Evolutionary conservation across 202 grass and related monocot genomes (phyloP), one percentile per base, ranked within the genome.

Genomic region (Carex sylvatica): DNA sequence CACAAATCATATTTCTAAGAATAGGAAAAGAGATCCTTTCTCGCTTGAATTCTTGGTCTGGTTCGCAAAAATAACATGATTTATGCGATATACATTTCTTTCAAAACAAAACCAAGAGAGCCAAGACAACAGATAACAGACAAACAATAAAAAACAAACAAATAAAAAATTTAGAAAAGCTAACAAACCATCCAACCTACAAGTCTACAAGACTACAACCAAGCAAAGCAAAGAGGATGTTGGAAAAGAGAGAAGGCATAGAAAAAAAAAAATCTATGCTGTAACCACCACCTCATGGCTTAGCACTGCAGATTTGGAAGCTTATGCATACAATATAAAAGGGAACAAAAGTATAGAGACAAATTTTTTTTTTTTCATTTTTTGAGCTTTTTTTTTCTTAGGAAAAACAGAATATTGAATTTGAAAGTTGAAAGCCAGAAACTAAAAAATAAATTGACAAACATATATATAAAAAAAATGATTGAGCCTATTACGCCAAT

Each of bases 401-500:
- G 20, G 26, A 54, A 82, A 67, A 68, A 42, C 77, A 61, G 44
- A 49, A 82, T 35, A 69, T 82, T 51, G 79, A 82, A 82, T 82
- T 33, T 33, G 24, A 82, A 82, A 82, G 69, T 33, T 33, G 44
- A 82, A 82, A 67, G 2, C 23, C 55, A 82, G 28, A 82, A 54
- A 46, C 61, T 36, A 69, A 53, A 38, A 38, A 66, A 68, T 31
- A 69, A 69, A 82, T 69, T 53, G 64, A 67, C 24, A 52, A 53
- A 66, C 61, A 82, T 47, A 82, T 54, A 54, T 38, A 42, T n/a
- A 36, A 82, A 52, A 52, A 33, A 65, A 80, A 82, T 82, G 80
- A 82, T 82, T 82, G 80, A 82, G 80, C 80, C 80, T 82, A 82
- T 82, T 82, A 82, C 80, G 80, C 80, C 80, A 82, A 82, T 82